Evolutionary conservation across 768 basidiomycete genomes (phyloP).

Genomic region (Wakefieldia striispora): DNA sequence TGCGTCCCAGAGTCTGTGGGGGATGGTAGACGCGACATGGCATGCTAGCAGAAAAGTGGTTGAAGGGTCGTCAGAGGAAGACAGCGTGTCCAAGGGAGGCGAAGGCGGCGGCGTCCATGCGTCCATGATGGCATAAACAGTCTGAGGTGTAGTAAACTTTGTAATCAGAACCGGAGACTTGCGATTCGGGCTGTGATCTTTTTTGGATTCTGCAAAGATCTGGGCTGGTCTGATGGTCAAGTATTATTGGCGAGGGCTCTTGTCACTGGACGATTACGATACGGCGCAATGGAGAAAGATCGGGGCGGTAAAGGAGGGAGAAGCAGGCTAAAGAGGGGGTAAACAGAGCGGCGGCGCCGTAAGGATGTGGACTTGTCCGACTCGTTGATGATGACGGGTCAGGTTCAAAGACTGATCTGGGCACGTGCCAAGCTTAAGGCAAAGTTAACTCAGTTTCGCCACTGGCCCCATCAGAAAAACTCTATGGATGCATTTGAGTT

Average conservation of each 20-base stretch:
- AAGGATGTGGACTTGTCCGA: too few relatives aligned
- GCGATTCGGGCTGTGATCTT: neutral
- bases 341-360: conserved; percentile 7
- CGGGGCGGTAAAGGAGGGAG: conserved; percentile 4
- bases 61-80: conserved; percentile 11
- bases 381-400: too few relatives aligned
- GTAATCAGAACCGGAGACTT: neutral
- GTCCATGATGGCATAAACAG: conserved; percentile 7
- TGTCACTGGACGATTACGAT: conserved; percentile 19
- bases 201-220: neutral
- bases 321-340: neutral
- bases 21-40: conserved; percentile 23
- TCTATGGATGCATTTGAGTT: conserved; percentile 22
- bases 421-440: neutral
- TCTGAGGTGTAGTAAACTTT: conserved; percentile 10
- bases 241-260: neutral
- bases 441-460: conserved; percentile 8
- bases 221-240: too few relatives aligned
- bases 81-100: conserved; percentile 1
- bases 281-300: conserved; percentile 20
- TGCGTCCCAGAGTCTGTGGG: conserved; percentile 50
- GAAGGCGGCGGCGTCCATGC: conserved; percentile 7
- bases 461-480: neutral
- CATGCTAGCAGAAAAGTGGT: conserved; percentile 19
- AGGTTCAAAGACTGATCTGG: neutral